Percentiles rank a stretch among this genome's conserved stretches.
Conservation (phyloP, 2,329 filamentous ascomycete genomes). For the Aspergillus brasiliensis region DNA sequence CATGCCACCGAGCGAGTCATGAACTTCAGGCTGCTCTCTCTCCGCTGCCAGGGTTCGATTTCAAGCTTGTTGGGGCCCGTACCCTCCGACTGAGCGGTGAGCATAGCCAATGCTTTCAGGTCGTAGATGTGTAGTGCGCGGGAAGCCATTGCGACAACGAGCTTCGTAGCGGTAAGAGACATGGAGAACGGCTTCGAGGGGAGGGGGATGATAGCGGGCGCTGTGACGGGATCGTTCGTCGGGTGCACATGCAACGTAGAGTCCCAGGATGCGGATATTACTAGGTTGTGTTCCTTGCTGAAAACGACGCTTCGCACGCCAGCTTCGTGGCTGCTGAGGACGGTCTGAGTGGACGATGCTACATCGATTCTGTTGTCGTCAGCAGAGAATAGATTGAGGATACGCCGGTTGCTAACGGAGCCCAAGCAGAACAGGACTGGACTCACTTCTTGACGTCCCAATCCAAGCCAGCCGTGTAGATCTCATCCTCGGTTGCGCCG, state of each 20-base stretch:
- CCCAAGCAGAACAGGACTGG: not conserved
- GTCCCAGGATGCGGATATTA: conserved; percentile 94
- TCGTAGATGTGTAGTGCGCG: conserved; percentile 96
- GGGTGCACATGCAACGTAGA: conserved; percentile 83
- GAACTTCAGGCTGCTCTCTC: conserved; percentile 93
- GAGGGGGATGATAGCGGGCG: conserved; percentile 67
- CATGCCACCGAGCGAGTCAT: conserved; percentile 90
- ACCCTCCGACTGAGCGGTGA: conserved; percentile 52
- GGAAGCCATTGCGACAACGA: conserved; percentile 94
- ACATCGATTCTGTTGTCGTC: conserved; percentile 64
- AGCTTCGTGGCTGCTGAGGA: conserved; percentile 75
- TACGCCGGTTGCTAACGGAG: not conserved
- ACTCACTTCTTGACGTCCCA: conserved; percentile 76
- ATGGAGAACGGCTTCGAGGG: conserved; percentile 89
- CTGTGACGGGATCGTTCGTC: conserved; percentile 46
- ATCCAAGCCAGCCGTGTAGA: conserved; percentile 85
- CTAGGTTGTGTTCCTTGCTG: conserved; percentile 71
- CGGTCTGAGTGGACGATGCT: conserved; percentile 68
- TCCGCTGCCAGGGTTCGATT: conserved; percentile 83
- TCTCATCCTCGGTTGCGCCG: conserved; percentile 76
- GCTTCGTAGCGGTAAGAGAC: conserved; percentile 73
- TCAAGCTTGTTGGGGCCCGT: conserved; percentile 47
- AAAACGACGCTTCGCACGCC: conserved; percentile 85
- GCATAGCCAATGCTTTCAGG: conserved; percentile 64
- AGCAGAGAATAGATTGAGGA: not conserved